A percentile compares a stretch with the other conserved stretches of the same genome.
Evolutionary conservation across 2,329 filamentous ascomycete genomes (phyloP).

Genomic region (Hypocrella siamensis): DNA sequence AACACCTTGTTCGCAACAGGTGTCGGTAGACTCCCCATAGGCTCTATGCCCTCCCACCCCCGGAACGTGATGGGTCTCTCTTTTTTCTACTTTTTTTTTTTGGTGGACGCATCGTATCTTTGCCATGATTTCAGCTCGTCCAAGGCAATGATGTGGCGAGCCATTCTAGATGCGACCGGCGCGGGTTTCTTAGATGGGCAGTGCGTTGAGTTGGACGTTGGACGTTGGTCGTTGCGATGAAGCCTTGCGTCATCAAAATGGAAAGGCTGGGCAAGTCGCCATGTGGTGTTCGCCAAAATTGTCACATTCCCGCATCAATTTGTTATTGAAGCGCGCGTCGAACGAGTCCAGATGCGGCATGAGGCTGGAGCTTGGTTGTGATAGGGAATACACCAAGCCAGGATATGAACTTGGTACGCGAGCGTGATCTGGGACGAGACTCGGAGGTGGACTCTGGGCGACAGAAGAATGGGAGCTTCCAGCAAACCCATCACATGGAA

Average conservation of each 20-base stretch:
- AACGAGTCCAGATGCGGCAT: slow-evolving; percentile 43
- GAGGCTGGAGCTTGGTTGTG: slow-evolving; percentile 44
- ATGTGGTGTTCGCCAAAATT: slow-evolving; percentile 32
- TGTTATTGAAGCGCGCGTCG: slow-evolving; percentile 37
- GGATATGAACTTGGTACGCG: slow-evolving; percentile 43
- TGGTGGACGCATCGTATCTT: no score
- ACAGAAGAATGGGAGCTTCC: slow-evolving; percentile 33
- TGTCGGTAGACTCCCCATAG: no score
- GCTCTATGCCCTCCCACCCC: no score
- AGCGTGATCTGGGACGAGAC: slow-evolving; percentile 38
- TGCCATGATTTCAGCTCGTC: no score
- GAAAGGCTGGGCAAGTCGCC: slow-evolving; percentile 17
- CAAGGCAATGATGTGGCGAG: no score
- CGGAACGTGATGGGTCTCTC: no score
- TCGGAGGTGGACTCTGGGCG: slow-evolving; percentile 38
- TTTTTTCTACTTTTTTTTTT: no score
- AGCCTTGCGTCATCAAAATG: slow-evolving; percentile 20
- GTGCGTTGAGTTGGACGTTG: no score
- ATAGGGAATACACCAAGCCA: slow-evolving; percentile 44
- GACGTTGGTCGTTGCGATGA: no score
- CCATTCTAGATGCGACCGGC: no score
- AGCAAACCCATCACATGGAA: slow-evolving; percentile 42
- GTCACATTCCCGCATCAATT: slow-evolving; percentile 39
- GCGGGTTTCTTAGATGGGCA: no score
- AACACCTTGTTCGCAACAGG: no score